Base-by-base conservation (phyloP, 2,329 filamentous ascomycete species). In the Orbilia quercus region DNA sequence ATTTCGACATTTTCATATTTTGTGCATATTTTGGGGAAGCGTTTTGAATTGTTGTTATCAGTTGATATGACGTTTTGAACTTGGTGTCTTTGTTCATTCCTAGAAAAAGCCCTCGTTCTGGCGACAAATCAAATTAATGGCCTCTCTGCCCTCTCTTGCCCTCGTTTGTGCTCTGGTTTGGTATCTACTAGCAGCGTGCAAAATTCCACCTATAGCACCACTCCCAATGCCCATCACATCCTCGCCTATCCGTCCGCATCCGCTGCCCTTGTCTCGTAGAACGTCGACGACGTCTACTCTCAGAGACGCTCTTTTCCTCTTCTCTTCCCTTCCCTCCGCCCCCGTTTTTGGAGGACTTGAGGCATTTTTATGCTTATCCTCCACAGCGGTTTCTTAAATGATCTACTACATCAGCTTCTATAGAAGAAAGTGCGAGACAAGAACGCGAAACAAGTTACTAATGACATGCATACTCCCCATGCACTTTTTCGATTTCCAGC, bases 141-240 rank as follows among this genome's bases (percentile, higher is more conserved):
- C 67, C 67, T 72, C 67, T 58, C 67, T 23, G 40, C 28, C 54
- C 51, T 59, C 63, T 66, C 63, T 58, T 66, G 63, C 63, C 63
- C 66, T 59, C 58, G 60, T 71, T 72, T 64, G 23, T 64, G 66
- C 66, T 64, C 67, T 72, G 50, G 36, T 23, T 44, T 34, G 50
- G 51, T 38, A 55, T 36, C 51, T 38, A 25, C 40, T 34, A 31
- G 7, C 36, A 23, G 42, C 44, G 14, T 25, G n/a, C 48, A 59
- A 67, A 40, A 51, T 53, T 59, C 45, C 51, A 23, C 55, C 51
- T 28, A 59, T 64, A 47, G 57, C 28, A 23, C 48, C 54, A 45
- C 54, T 22, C 51, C 67, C 67, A 82, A 81, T 65, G 79, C 80
- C 57, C 76, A 82, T 12, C 77, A 81, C 16, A 38, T 40, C 23